Evolutionary conservation across 495 filamentous ascomycete genomes (phyloP).

Genomic region (Chaetomidium leptoderma): DNA sequence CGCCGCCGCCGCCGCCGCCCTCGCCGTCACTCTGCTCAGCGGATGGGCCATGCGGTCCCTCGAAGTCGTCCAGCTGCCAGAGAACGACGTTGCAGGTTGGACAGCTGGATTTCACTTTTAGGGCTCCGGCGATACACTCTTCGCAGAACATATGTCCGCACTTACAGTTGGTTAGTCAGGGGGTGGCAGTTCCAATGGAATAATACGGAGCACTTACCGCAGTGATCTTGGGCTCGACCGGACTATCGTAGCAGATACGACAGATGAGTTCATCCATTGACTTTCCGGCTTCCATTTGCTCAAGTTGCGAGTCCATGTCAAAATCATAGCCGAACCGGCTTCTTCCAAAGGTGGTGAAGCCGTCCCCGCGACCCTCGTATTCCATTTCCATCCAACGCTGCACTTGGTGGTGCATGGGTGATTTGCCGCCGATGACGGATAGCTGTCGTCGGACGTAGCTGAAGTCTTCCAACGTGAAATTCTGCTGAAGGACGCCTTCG

Average conservation of each 20-base stretch:
- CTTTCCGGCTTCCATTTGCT: background rate
- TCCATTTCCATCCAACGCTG: constrained; percentile 5
- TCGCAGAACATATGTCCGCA: constrained; percentile 1
- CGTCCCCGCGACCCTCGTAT: background rate
- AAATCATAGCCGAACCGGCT: background rate
- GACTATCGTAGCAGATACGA: background rate
- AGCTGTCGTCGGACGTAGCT: background rate
- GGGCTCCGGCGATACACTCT: background rate
- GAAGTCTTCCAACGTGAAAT: constrained; percentile 8
- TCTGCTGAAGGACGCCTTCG: background rate
- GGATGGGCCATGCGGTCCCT: background rate
- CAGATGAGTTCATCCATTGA: background rate
- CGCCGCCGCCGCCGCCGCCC: no score
- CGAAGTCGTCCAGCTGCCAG: background rate
- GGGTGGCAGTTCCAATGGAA: no score
- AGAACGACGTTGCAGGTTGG: background rate
- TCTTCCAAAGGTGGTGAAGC: background rate
- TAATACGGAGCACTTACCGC: background rate
- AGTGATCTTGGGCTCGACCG: background rate
- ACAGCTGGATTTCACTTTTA: background rate
- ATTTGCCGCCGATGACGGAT: background rate
- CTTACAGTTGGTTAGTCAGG: background rate
- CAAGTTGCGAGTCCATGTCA: background rate
- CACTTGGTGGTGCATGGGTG: background rate
- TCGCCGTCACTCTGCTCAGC: background rate